Evolutionary conservation across 768 basidiomycete genomes (phyloP).

Genomic region (Mycena haematopus): DNA sequence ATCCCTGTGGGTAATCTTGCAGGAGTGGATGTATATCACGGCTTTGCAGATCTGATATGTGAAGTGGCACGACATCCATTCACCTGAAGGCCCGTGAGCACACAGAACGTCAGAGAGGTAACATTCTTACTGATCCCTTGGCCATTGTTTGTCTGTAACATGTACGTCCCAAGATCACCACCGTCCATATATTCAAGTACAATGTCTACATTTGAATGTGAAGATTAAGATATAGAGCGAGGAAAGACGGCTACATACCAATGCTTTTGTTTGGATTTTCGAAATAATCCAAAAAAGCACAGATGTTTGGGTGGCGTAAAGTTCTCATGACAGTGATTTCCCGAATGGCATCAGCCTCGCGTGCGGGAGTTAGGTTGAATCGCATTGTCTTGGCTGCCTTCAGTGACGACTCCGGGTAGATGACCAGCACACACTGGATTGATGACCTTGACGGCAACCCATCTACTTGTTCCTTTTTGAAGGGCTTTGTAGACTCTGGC

Average conservation of each 20-base stretch:
- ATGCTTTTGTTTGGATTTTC: constrained; percentile 50
- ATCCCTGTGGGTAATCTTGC: constrained; percentile 74
- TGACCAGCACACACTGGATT: constrained; percentile 41
- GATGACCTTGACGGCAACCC: constrained; percentile 91
- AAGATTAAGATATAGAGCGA: constrained; percentile 25
- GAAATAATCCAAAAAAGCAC: constrained; percentile 62
- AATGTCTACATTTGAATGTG: constrained; percentile 44
- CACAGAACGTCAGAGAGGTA: constrained; percentile 42
- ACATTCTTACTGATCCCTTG: constrained; percentile 9
- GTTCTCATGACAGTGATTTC: constrained; percentile 64
- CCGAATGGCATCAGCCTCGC: constrained; percentile 28
- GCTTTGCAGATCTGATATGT: constrained; percentile 67
- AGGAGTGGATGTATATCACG: constrained; percentile 37
- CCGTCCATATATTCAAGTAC: constrained; percentile 71
- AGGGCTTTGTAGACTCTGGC: constrained; percentile 89
- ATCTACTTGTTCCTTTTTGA: constrained; percentile 68
- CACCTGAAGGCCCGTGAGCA: constrained; percentile 34
- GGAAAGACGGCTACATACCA: constrained; percentile 38
- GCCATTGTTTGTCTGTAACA: constrained; percentile 39
- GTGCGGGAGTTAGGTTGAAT: neutral
- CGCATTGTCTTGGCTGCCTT: constrained; percentile 15
- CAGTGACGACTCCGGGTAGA: neutral
- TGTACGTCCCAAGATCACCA: constrained; percentile 69
- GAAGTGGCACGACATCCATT: constrained; percentile 54
- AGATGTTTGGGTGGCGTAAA: constrained; percentile 67